These are phyloP conservation scores for Diaporthe vaccinii DNA, from an alignment of 2,329 filamentous ascomycete species.

Conservation along the genomic window DNA sequence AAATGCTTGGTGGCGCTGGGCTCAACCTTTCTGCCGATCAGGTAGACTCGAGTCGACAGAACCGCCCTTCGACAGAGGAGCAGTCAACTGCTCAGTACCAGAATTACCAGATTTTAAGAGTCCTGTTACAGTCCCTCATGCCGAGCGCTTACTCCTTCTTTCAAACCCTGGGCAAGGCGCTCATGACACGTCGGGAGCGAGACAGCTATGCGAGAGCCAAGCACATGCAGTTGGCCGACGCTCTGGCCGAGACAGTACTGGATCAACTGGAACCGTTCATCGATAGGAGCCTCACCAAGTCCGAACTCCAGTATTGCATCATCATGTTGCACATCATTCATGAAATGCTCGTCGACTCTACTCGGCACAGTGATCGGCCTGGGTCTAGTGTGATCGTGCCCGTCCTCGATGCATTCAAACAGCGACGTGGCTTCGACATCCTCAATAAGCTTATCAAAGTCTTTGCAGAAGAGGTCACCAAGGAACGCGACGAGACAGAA, in stretches of 20 bases:
- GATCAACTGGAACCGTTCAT: slow-evolving; percentile 70
- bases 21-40: slow-evolving; percentile 11
- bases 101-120: slow-evolving; percentile 84
- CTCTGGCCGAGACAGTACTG: slow-evolving; percentile 79
- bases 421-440: slow-evolving; percentile 79
- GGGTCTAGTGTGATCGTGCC: slow-evolving; percentile 75
- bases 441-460: slow-evolving; percentile 79
- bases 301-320: slow-evolving; percentile 83
- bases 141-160: slow-evolving; percentile 87
- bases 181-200: slow-evolving; percentile 80
- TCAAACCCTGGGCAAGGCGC: slow-evolving; percentile 84
- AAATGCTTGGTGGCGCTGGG: slow-evolving; percentile 34
- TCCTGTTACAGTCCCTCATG: slow-evolving; percentile 83
- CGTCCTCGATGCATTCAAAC: slow-evolving; percentile 89
- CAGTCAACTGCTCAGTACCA: slow-evolving; percentile 61
- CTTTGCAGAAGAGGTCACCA: slow-evolving; percentile 72
- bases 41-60: slow-evolving; percentile 29
- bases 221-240: slow-evolving; percentile 70
- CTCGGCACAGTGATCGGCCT: slow-evolving; percentile 62
- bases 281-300: slow-evolving; percentile 64
- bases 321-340: slow-evolving; percentile 83
- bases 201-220: slow-evolving; percentile 71
- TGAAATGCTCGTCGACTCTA: slow-evolving; percentile 81
- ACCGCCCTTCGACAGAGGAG: slow-evolving; percentile 43
- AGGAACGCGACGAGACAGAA: slow-evolving; percentile 54